Evolutionary conservation across 1,139 yeast genomes (phyloP), one percentile per base, ranked within the genome.

Genomic region (Lodderomyces pseudojiufengensis): DNA sequence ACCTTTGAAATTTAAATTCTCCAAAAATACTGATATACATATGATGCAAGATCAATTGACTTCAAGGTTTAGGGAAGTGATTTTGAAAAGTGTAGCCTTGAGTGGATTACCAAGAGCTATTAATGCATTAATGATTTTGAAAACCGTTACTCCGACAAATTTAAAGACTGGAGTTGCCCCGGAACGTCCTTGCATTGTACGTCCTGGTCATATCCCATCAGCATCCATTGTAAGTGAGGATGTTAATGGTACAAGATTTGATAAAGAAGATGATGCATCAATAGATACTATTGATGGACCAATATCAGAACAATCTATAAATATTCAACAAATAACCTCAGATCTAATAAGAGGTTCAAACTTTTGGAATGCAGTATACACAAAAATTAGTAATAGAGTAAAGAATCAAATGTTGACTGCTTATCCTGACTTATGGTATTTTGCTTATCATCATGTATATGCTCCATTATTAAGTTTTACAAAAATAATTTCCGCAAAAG

Each of bases 101-200:
- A 77, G 80, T 11, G 97, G 97, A 0, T 67, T 88, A 16, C 97
- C 97, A 1, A 82, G 81, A 47, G 76, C 90, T 2, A 88, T 88
- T 55, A 88, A 88, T 55, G 76, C 95, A 2, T 61, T 88, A 51
- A 81, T 77, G 59, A 65, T 71, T 27, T 65, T 87, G 41, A 80
- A 78, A 46, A 71, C 73, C 29, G 80, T 68, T 1, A 84, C 95
- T 0, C 95, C 96, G 1, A 54, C 63, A 1, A 52, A 49, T 36
- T 55, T 70, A 40, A 57, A 55, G 31, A 65, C 70, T 3, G 46
- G 49, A 21, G 33, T 42, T 24, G 45, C 47, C 27, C 62, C 72
- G 0, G 61, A 56, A 32, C 51, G 76, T 30, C 53, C 58, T 2
- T 49, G 57, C 14, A 49, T 54, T 4, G 65, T 67, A 3, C 40